Base-by-base conservation (phyloP, 176 grass and related monocot genomes). In the Oryza glumipatula region DNA sequence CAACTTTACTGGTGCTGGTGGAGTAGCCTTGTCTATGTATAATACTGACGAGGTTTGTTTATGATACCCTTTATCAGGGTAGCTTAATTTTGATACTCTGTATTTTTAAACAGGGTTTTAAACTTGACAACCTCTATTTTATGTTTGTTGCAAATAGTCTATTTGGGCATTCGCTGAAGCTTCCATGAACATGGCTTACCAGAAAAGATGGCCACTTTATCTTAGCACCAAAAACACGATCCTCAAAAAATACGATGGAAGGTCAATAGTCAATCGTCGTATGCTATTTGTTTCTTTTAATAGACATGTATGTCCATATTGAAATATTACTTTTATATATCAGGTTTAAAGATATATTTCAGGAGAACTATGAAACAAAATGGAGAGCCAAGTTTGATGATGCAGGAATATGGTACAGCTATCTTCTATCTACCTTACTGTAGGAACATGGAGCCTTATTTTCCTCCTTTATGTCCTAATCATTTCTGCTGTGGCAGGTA, bases 181-280 rank as follows among this genome's bases (percentile, higher is more conserved):
- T 83, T 95, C 93, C 49, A 98, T 94, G 93, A 88, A 77, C 74
- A 87, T 89, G 81, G 93, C 93, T 80, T 94, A 90, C 78, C 91
- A 98, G 71, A 98, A 98, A 79, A 91, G 88, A 84, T 95, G 92
- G 95, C 95, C 95, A 67, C 91, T 98, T 85, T 98, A 98, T 88
- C 95, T 98, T 81, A 98, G 95, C 74, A 98, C 95, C 17, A 98
- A 98, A 78, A 98, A 98, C 74, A 98, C 95, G 76, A 98, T 98
- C 74, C 86, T 98, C 72, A 98, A 94, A 70, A 98, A 93, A 91
- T 98, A 95, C 68, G 91, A 95, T 80, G 96, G 96, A 87, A 95
- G 96, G 96, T 95, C 58, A 54, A 46, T 45, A 33, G 6, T 64
- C 38, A 67, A 23, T 68, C 74, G 65, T 43, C 7, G 75, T 39